Percentiles rank a stretch among this genome's conserved stretches.
Conservation (phyloP, 495 filamentous ascomycete genomes). For the Penicillium bialowiezense region DNA sequence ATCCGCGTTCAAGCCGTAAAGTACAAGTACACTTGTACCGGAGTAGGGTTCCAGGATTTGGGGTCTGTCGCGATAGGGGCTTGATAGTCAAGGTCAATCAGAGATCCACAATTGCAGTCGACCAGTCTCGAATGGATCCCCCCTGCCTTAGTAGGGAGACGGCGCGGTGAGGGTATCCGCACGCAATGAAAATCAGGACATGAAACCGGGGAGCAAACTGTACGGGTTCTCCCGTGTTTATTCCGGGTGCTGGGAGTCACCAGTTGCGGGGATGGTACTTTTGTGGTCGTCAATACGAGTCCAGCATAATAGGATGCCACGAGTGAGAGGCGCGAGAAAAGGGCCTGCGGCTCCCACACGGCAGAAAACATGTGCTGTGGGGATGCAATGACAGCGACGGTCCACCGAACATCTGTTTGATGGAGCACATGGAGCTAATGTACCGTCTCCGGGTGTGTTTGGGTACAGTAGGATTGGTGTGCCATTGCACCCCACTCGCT, state of each 20-base stretch:
- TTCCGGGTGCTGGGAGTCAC: not conserved
- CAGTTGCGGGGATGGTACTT: not conserved
- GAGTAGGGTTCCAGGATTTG: not conserved
- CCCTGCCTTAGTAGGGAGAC: constrained; percentile 20
- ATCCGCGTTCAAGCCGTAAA: constrained; percentile 2
- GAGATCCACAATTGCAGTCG: constrained; percentile 3
- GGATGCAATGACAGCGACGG: not conserved
- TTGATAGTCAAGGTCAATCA: constrained; percentile 5
- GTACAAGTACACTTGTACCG: too few relatives aligned
- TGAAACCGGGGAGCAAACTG: constrained; percentile 20
- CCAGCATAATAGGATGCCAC: not conserved
- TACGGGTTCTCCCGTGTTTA: constrained; percentile 4
- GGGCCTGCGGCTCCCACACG: not conserved
- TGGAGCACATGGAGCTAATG: not conserved
- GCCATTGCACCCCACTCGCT: too few relatives aligned
- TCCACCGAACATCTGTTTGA: constrained; percentile 4
- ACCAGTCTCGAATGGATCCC: constrained; percentile 6
- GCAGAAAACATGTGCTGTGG: not conserved
- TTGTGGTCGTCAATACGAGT: not conserved
- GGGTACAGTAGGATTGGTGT: too few relatives aligned
- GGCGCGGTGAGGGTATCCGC: constrained; percentile 6
- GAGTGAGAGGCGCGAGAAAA: not conserved
- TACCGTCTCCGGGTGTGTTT: too few relatives aligned
- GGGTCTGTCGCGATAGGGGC: not conserved
- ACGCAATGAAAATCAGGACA: constrained; percentile 6